phyloP scores from a whole-genome alignment of 257 asterid genomes.

The Lycium barbarum region DNA sequence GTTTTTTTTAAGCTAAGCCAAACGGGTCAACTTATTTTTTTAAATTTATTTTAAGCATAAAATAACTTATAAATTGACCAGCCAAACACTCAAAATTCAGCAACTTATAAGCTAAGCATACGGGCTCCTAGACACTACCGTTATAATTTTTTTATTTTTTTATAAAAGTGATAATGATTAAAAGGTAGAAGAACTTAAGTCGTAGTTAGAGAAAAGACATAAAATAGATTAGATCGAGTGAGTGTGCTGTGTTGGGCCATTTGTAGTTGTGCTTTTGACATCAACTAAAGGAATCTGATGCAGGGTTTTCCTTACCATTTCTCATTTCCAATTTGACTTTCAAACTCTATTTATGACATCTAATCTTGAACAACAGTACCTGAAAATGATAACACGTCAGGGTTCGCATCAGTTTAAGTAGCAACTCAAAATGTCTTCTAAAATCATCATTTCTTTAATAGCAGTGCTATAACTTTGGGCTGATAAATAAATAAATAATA shows the following conservation, averaged over 20 bases:
- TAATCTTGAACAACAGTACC: background rate
- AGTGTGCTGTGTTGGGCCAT: no score
- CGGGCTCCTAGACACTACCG: background rate
- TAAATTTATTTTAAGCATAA: no score
- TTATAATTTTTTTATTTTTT: background rate
- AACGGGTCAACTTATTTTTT: no score
- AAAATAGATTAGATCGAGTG: no score
- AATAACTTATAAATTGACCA: no score
- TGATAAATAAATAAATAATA: background rate
- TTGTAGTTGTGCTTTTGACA: no score
- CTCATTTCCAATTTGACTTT: background rate
- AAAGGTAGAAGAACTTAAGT: background rate
- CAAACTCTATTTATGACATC: conserved; percentile 1
- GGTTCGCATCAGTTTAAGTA: conserved; percentile 5
- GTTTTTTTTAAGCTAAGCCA: no score
- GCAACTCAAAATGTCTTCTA: background rate
- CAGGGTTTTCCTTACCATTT: background rate
- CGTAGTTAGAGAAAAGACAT: no score
- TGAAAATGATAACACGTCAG: background rate
- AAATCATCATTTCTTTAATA: background rate
- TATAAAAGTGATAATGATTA: conserved; percentile 2
- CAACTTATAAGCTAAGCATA: no score
- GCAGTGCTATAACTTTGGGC: background rate
- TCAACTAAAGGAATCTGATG: conserved; percentile 1
- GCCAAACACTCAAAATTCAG: no score